These are phyloP conservation scores for Drechmeria coniospora DNA, from an alignment of 2,329 filamentous ascomycete genomes.

Conservation along the genomic window DNA sequence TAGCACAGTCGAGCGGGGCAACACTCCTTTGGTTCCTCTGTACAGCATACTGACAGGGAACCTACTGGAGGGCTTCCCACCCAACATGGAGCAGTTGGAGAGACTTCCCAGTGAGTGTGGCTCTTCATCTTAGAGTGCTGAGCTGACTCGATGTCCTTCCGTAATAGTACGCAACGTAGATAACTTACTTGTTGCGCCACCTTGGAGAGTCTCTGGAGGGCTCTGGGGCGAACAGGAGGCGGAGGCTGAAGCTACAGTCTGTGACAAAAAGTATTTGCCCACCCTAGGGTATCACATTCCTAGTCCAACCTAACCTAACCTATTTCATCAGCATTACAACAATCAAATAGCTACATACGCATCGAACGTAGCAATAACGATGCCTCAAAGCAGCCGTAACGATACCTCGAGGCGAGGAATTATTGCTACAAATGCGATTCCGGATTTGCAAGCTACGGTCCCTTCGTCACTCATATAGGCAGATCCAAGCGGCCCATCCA, in stretches of 20 bases:
- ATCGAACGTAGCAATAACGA: too few species aligned
- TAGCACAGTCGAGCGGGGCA: neutral
- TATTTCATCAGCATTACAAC: too few species aligned
- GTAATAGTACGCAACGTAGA: slow-evolving; percentile 1
- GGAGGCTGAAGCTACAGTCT: neutral
- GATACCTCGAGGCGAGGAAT: too few species aligned
- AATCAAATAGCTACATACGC: too few species aligned
- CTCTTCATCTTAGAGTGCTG: neutral
- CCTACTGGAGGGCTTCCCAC: neutral
- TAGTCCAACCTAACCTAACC: too few species aligned
- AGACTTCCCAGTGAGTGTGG: neutral
- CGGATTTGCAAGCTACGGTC: too few species aligned
- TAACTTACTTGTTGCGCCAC: neutral
- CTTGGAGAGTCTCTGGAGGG: neutral
- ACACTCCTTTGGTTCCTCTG: neutral
- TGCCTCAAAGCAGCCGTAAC: too few species aligned
- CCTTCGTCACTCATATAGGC: too few species aligned
- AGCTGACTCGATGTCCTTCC: neutral
- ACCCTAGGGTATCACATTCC: too few species aligned
- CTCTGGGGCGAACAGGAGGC: neutral
- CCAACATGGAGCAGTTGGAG: neutral
- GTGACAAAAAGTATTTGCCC: too few species aligned
- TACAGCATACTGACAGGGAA: neutral
- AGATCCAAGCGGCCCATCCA: too few species aligned
- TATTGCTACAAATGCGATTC: too few species aligned